Evolutionary conservation across 2,329 filamentous ascomycete genomes (phyloP).

Genomic region (Zymoseptoria ardabiliae): DNA sequence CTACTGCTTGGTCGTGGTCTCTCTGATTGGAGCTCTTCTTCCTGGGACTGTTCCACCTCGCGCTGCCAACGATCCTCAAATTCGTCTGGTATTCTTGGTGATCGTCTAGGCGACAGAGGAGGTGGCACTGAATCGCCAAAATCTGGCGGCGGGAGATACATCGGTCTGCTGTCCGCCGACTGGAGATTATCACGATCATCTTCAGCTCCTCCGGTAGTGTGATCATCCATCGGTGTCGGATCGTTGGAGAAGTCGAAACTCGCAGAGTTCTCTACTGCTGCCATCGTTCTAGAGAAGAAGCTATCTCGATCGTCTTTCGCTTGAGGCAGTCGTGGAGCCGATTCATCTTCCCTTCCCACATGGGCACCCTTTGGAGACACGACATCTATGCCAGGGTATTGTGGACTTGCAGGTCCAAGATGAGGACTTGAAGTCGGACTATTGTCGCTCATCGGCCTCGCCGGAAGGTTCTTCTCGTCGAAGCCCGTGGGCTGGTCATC

Average conservation of each 20-base stretch:
- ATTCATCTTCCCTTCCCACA: conserved; percentile 29
- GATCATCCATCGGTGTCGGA: background rate
- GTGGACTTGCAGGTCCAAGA: conserved; percentile 29
- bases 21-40: background rate
- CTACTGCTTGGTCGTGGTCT: conserved; percentile 15
- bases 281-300: conserved; percentile 25
- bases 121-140: conserved; percentile 55
- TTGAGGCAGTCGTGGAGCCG: conserved; percentile 30
- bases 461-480: conserved; percentile 68
- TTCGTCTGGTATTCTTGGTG: background rate
- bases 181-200: conserved; percentile 5
- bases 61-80: conserved; percentile 33
- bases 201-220: conserved; percentile 1
- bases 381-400: conserved; percentile 19
- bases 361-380: conserved; percentile 23
- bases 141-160: conserved; percentile 29
- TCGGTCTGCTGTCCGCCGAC: conserved; percentile 2
- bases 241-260: conserved; percentile 8
- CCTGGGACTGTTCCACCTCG: conserved; percentile 3
- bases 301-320: conserved; percentile 22
- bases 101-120: conserved; percentile 59
- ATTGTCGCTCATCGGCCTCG: conserved; percentile 56
- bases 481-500: conserved; percentile 35
- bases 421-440: conserved; percentile 32
- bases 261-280: conserved; percentile 19